These are phyloP conservation scores for Pythium sukuiense DNA, from an alignment of 352 stramenopile genomes.

Conservation along the genomic window DNA sequence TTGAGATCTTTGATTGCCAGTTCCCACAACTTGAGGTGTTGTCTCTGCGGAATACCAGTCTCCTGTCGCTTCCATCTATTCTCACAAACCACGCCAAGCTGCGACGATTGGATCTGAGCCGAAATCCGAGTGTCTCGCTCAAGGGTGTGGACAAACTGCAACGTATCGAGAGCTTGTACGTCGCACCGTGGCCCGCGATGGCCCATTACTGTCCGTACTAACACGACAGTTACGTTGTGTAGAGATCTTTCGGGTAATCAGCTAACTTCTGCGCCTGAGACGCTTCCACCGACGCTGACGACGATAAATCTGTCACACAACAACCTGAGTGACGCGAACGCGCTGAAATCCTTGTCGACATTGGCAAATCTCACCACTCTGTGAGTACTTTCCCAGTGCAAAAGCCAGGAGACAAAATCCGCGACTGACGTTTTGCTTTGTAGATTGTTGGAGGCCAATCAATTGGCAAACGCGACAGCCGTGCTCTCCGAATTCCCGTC, in stretches of 20 bases:
- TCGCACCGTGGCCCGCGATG: not conserved
- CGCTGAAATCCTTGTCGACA: not conserved
- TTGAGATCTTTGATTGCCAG: slow-evolving; percentile 17
- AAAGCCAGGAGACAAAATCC: not conserved
- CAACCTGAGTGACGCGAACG: not conserved
- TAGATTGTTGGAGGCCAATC: slow-evolving; percentile 20
- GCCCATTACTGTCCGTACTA: not conserved
- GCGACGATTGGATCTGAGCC: slow-evolving; percentile 20
- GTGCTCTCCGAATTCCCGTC: slow-evolving; percentile 10
- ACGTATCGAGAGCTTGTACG: not conserved
- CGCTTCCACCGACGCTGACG: slow-evolving; percentile 5
- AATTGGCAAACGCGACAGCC: slow-evolving; percentile 1
- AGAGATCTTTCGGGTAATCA: not conserved
- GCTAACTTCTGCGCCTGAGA: not conserved
- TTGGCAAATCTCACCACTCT: slow-evolving; percentile 13
- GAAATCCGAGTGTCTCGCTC: slow-evolving; percentile 24
- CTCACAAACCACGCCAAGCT: slow-evolving; percentile 27
- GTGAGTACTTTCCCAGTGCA: slow-evolving; percentile 7
- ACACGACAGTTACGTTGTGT: not conserved
- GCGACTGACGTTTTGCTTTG: not conserved
- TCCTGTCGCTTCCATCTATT: slow-evolving; percentile 18
- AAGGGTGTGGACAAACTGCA: slow-evolving; percentile 12
- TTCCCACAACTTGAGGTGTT: slow-evolving; percentile 21
- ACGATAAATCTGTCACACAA: slow-evolving; percentile 8
- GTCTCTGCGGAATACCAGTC: slow-evolving; percentile 21